phyloP scores from a whole-genome alignment of 768 basidiomycete genomes.

The Lactifluus rugatus region DNA sequence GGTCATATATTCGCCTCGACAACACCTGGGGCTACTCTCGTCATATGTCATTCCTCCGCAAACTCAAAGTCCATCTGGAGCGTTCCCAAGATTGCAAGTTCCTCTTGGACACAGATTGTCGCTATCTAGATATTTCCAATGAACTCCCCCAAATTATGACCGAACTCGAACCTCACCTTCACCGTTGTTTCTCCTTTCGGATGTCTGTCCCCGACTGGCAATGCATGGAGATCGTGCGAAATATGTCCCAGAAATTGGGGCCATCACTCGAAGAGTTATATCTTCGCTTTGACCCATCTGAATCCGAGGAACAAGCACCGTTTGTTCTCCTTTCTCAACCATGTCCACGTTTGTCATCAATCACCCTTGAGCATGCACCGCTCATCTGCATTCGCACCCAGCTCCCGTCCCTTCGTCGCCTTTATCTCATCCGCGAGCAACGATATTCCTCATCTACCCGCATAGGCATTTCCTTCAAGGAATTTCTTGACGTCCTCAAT shows the following conservation, averaged over 20 bases:
- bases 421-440: conserved; percentile 24
- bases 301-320: conserved; percentile 22
- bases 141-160: conserved; percentile 23
- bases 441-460: conserved; percentile 21
- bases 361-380: conserved; percentile 26
- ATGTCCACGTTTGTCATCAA: conserved; percentile 22
- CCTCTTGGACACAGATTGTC: conserved; percentile 24
- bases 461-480: conserved; percentile 23
- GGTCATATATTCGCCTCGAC: conserved; percentile 27
- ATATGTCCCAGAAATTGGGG: conserved; percentile 20
- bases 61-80: conserved; percentile 21
- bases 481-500: conserved; percentile 19
- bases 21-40: conserved; percentile 22
- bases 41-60: conserved; percentile 22
- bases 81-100: conserved; percentile 26
- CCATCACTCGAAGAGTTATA: conserved; percentile 25
- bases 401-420: conserved; percentile 21
- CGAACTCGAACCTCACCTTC: conserved; percentile 24
- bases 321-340: conserved; percentile 22
- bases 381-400: conserved; percentile 23
- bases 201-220: conserved; percentile 25
- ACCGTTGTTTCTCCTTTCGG: conserved; percentile 26
- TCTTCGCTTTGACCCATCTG: conserved; percentile 24
- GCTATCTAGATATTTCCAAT: conserved; percentile 20
- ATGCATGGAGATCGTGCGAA: conserved; percentile 23